These are phyloP conservation scores for Hippophae tibetana DNA, from an alignment of 306 rosid genomes.

Conservation along the genomic window DNA sequence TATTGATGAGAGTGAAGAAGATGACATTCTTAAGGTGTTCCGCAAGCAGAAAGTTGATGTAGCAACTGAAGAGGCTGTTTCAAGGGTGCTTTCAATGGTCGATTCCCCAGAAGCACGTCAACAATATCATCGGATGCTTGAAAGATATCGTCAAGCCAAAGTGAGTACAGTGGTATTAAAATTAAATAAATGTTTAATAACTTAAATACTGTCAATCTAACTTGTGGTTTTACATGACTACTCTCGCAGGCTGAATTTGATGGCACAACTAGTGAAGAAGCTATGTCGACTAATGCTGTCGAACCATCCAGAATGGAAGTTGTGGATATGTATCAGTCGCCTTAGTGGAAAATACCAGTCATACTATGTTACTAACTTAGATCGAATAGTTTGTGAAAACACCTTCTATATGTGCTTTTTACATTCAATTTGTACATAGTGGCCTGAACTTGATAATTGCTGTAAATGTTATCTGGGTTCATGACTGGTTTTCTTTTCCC, in stretches of 20 bases:
- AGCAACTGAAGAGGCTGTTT: constrained; percentile 56
- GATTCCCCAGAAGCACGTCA: constrained; percentile 54
- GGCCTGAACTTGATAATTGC: too few species aligned
- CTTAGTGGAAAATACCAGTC: constrained; percentile 18
- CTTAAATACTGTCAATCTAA: too few species aligned
- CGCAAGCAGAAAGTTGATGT: constrained; percentile 70
- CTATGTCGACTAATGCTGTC: constrained; percentile 17
- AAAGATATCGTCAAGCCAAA: constrained; percentile 61
- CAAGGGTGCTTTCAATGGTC: constrained; percentile 77
- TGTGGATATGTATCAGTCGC: constrained; percentile 23
- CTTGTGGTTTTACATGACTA: background rate
- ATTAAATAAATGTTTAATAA: too few species aligned
- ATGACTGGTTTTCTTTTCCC: too few species aligned
- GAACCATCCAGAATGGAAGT: constrained; percentile 32
- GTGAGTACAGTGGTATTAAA: constrained; percentile 21
- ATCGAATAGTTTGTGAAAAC: background rate
- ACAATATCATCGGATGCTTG: constrained; percentile 77
- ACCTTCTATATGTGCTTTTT: too few species aligned
- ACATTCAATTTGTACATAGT: too few species aligned
- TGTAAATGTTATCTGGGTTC: too few species aligned
- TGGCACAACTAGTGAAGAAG: constrained; percentile 27
- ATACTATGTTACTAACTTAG: constrained; percentile 6
- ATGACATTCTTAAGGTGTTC: constrained; percentile 75
- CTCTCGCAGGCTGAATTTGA: constrained; percentile 55
- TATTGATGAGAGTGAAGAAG: constrained; percentile 55